Evolutionary conservation across 345 rosid species (phyloP), one percentile per base, ranked within the genome.

Genomic region (Salix viminalis): DNA sequence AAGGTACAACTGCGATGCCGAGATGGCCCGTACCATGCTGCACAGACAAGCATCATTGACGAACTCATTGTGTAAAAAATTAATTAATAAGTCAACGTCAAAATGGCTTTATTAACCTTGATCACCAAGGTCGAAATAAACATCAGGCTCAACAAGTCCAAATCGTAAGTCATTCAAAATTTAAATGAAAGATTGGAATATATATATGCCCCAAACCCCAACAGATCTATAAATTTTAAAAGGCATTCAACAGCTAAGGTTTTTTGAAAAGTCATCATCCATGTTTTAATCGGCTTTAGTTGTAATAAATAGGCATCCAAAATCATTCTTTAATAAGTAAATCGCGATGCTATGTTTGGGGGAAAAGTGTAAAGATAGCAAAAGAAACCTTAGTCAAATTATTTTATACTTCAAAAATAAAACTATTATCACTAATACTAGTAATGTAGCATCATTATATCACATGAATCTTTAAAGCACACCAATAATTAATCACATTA

Each of bases 1-100:
- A 76, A 64, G 81, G 77, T 32, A 79, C 70, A 76, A 80, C 85
- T 18, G 88, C 79, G 50, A 81, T 42, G 42, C 82, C 89, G n/a
- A 42, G 67, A 60, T 84, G 84, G 68, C 81, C 79, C 14, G 78
- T 83, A 42, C 82, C 89, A 58, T 79, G 67, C 88, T 89, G 85
- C 87, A 78, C 16, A 39, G 65, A 67, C 14, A 44, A 66, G 79
- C 50, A 62, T 8, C 18, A 67, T 18, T 64, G 67, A 67, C 37
- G 36, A 78, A 67, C 39, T 67, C 61, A 32, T 74, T 69, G 67
- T 65, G 32, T 26, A 69, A 15, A 8, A n/a, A 8, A 30, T 11
- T 5, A 7, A 24, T 21, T 13, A 23, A 62, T 13, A 62, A 62
- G 34, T 30, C 67, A 62, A 61, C 7, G 11, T n/a, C 32, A 28